Conservation (phyloP, 2,329 filamentous ascomycete species). For the Neofusicoccum cordaticola region DNA sequence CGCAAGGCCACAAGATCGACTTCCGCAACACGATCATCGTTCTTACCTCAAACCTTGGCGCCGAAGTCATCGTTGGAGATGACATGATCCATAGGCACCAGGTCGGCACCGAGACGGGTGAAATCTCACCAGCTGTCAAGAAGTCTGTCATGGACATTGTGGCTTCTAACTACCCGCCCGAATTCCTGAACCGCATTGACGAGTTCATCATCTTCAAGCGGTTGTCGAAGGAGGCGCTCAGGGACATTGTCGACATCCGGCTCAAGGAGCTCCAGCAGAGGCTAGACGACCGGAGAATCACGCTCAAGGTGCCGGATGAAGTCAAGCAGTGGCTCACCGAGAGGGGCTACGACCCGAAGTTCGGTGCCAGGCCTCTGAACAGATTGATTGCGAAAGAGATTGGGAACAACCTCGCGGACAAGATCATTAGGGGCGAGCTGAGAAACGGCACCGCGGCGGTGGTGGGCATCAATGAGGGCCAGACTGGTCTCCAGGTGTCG, state of each 20-base stretch:
- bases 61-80: slow-evolving; percentile 80
- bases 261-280: slow-evolving; percentile 78
- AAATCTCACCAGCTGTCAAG: slow-evolving; percentile 71
- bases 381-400: slow-evolving; percentile 87
- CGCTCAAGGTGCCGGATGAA: slow-evolving; percentile 65
- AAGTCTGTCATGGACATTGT: slow-evolving; percentile 87
- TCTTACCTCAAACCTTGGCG: slow-evolving; percentile 90
- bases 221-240: slow-evolving; percentile 71
- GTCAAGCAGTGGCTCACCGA: slow-evolving; percentile 86
- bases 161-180: slow-evolving; percentile 70
- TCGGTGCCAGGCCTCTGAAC: slow-evolving; percentile 87
- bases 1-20: slow-evolving; percentile 94
- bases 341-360: slow-evolving; percentile 85
- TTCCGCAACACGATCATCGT: slow-evolving; percentile 97
- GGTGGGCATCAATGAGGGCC: slow-evolving; percentile 63
- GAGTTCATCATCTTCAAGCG: slow-evolving; percentile 96
- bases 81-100: slow-evolving; percentile 64
- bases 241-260: slow-evolving; percentile 92
- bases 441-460: slow-evolving; percentile 70
- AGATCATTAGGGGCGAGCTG: slow-evolving; percentile 83
- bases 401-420: slow-evolving; percentile 82
- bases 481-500: slow-evolving; percentile 25
- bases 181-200: slow-evolving; percentile 95
- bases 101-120: slow-evolving; percentile 57
- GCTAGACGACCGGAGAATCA: slow-evolving; percentile 82